These are phyloP conservation scores for Polychytrium aggregatum DNA, from an alignment of 192 early-diverging fungal species.

Conservation along the genomic window DNA sequence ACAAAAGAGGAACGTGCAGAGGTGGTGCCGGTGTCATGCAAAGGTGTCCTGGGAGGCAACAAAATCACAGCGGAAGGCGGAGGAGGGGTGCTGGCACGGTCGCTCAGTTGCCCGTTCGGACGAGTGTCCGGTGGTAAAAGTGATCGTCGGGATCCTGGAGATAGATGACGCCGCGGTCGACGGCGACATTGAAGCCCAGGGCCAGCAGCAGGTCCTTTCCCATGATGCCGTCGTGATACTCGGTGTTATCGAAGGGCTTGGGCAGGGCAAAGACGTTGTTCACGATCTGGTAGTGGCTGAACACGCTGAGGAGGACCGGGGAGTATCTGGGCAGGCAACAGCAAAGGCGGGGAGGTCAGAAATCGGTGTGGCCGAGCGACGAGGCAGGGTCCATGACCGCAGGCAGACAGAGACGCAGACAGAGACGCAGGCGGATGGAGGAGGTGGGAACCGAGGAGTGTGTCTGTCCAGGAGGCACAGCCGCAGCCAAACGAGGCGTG, in stretches of 20 bases:
- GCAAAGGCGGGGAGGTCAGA: background rate
- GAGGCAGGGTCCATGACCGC: background rate
- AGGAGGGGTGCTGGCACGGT: too few relatives aligned
- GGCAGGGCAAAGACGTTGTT: slow-evolving; percentile 14
- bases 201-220: slow-evolving; percentile 2
- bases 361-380: background rate
- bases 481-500: too few relatives aligned
- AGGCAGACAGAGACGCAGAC: too few relatives aligned
- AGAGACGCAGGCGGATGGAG: background rate
- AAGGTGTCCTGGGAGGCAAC: too few relatives aligned
- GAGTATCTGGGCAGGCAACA: slow-evolving; percentile 4
- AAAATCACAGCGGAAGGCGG: too few relatives aligned
- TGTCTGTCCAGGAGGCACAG: too few relatives aligned
- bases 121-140: too few relatives aligned
- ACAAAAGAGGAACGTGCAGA: too few relatives aligned
- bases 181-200: slow-evolving; percentile 11
- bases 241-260: slow-evolving; percentile 5
- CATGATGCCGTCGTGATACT: slow-evolving; percentile 13
- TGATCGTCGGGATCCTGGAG: slow-evolving; percentile 12
- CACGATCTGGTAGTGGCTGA: slow-evolving; percentile 5
- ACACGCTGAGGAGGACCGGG: slow-evolving; percentile 4
- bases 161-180: slow-evolving; percentile 18
- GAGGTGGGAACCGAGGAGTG: background rate
- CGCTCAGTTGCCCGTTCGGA: too few relatives aligned
- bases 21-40: too few relatives aligned